Evolutionary conservation across 108 stramenopile genomes (phyloP).

Genomic region (Heterococcus sp.): DNA sequence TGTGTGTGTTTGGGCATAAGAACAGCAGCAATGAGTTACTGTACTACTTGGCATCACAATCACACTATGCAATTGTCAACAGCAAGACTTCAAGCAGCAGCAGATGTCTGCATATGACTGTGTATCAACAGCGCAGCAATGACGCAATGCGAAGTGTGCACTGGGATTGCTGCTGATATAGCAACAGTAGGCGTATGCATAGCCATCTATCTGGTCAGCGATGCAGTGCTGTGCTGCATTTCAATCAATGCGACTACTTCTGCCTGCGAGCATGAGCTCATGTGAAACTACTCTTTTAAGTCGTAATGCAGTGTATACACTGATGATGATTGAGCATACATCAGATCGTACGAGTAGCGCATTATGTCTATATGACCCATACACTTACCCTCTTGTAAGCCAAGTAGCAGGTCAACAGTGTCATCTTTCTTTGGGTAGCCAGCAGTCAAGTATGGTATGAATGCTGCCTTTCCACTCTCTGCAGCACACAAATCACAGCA

Average conservation of each 20-base stretch:
- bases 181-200: neutral
- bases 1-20: neutral
- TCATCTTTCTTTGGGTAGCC: conserved; percentile 60
- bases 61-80: neutral
- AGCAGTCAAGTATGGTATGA: conserved; percentile 42
- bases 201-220: neutral
- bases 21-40: neutral
- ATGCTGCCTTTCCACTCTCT: conserved; percentile 19
- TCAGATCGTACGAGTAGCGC: neutral
- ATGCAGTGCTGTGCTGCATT: neutral
- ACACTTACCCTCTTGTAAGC: conserved; percentile 70
- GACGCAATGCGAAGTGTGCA: neutral
- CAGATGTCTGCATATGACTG: neutral
- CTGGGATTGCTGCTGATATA: neutral
- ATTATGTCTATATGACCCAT: neutral
- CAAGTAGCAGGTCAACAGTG: conserved; percentile 87
- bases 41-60: neutral
- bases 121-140: neutral
- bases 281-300: neutral
- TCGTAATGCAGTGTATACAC: neutral
- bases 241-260: neutral
- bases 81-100: neutral
- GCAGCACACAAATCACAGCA: neutral
- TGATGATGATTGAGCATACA: neutral
- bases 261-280: neutral